A percentile compares a stretch with the other conserved stretches of the same genome.
These are phyloP conservation scores for Vigna unguiculata DNA, from an alignment of 306 rosid genomes.

Conservation along the genomic window DNA sequence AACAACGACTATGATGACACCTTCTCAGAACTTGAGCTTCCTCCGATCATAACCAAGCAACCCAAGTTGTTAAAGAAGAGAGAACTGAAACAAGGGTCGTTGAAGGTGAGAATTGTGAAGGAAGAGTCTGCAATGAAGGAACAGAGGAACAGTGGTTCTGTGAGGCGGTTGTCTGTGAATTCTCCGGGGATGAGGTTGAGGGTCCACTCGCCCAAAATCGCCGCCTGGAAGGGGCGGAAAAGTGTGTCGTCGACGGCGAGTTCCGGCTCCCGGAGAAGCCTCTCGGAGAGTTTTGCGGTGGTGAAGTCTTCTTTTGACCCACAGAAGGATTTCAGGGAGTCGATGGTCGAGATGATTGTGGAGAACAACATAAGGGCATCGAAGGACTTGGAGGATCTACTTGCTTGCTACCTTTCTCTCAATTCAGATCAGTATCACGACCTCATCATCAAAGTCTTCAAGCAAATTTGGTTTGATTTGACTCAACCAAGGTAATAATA, in stretches of 20 bases:
- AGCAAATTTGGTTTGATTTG: conserved; percentile 91
- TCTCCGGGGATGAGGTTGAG: conserved; percentile 62
- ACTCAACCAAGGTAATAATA: conserved; percentile 44
- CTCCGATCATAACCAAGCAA: conserved; percentile 61
- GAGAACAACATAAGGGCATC: conserved; percentile 75
- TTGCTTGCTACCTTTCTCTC: conserved; percentile 80
- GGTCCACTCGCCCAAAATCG: conserved; percentile 64
- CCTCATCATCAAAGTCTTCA: conserved; percentile 73
- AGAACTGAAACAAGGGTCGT: conserved; percentile 37
- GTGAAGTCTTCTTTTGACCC: conserved; percentile 76
- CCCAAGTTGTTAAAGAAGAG: conserved; percentile 32
- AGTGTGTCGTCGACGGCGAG: conserved; percentile 41
- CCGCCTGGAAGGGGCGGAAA: conserved; percentile 48
- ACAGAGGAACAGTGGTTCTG: conserved; percentile 43
- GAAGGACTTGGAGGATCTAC: conserved; percentile 88
- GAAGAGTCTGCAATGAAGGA: conserved; percentile 31
- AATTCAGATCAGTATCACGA: conserved; percentile 80
- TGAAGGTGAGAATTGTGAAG: conserved; percentile 43
- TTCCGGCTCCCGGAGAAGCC: conserved; percentile 52
- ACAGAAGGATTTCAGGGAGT: conserved; percentile 72
- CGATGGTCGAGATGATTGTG: conserved; percentile 90
- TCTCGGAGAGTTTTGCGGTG: conserved; percentile 69
- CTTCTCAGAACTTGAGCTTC: conserved; percentile 55
- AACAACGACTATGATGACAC: conserved; percentile 31
- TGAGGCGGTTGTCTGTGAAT: conserved; percentile 41